These are phyloP conservation scores for Pythium pyrilobum DNA, from an alignment of 352 stramenopile species.

Conservation along the genomic window DNA sequence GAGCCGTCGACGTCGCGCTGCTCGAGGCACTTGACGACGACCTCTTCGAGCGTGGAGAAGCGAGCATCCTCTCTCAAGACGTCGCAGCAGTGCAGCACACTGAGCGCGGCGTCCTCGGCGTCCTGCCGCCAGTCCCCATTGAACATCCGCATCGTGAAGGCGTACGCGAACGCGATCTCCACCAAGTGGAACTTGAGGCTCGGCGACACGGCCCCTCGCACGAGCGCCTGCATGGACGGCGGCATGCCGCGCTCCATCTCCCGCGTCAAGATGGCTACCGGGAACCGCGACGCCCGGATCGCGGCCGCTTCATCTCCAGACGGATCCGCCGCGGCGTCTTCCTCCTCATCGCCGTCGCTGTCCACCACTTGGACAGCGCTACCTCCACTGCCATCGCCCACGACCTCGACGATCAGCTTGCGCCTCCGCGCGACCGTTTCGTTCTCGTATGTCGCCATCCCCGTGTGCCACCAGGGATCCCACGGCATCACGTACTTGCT, in stretches of 20 bases:
- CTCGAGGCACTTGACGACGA: conserved; percentile 28
- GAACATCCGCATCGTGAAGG: conserved; percentile 60
- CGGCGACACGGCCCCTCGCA: conserved; percentile 28
- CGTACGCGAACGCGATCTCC: conserved; percentile 68
- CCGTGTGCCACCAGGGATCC: conserved; percentile 68
- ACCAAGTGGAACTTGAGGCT: conserved; percentile 53
- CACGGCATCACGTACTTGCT: conserved; percentile 61
- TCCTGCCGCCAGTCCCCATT: conserved; percentile 76
- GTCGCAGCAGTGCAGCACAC: conserved; percentile 38
- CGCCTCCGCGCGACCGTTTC: conserved; percentile 37
- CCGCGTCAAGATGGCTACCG: conserved; percentile 42
- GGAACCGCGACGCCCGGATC: conserved; percentile 36
- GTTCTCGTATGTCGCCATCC: conserved; percentile 35
- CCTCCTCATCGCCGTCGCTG: neutral
- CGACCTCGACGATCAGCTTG: conserved; percentile 24
- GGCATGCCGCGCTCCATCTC: conserved; percentile 32
- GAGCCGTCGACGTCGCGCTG: conserved; percentile 1
- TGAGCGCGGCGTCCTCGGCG: conserved; percentile 33
- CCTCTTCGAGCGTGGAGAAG: conserved; percentile 42
- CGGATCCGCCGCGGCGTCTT: neutral
- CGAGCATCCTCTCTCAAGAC: conserved; percentile 46
- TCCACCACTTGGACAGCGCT: conserved; percentile 7
- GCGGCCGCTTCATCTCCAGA: neutral
- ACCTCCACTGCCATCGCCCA: neutral
- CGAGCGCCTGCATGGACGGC: conserved; percentile 23